phyloP scores from a whole-genome alignment of 2,329 filamentous ascomycete species.

The Hypocreales sp. region DNA sequence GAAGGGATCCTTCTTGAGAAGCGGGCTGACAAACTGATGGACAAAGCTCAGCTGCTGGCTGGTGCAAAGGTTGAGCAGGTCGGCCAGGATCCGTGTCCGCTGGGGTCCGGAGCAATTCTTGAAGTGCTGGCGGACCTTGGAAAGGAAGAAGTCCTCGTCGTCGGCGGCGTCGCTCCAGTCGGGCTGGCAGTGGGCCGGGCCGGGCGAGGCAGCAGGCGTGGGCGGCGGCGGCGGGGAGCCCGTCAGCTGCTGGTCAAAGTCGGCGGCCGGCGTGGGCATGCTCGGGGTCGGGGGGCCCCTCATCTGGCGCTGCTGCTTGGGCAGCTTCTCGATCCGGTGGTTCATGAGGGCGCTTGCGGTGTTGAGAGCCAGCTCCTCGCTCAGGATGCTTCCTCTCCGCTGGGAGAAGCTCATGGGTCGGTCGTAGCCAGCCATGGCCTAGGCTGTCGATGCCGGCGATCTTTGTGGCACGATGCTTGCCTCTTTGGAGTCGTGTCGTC shows the following conservation, averaged over 20 bases:
- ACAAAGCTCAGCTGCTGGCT: conserved; percentile 93
- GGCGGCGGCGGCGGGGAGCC: conserved; percentile 49
- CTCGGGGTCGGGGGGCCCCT: conserved; percentile 50
- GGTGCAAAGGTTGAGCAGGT: conserved; percentile 85
- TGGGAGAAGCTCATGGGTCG: conserved; percentile 45
- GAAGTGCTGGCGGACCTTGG: conserved; percentile 69
- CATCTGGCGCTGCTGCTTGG: conserved; percentile 21
- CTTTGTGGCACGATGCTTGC: conserved; percentile 1
- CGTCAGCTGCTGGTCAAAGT: conserved; percentile 45
- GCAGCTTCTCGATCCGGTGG: conserved; percentile 35
- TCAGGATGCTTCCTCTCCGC: conserved; percentile 40
- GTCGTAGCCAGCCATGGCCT: conserved; percentile 19
- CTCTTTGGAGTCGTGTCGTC: conserved; percentile 1
- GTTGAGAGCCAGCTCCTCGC: conserved; percentile 41
- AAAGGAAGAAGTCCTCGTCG: conserved; percentile 68
- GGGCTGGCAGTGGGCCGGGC: conserved; percentile 42
- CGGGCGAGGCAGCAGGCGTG: conserved; percentile 49
- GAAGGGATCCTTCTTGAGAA: conserved; percentile 93
- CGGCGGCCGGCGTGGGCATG: conserved; percentile 48
- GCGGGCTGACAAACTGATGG: conserved; percentile 84
- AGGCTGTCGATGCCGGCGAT: neutral
- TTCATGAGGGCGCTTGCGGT: conserved; percentile 28
- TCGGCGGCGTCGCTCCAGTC: conserved; percentile 68
- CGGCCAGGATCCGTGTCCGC: conserved; percentile 67
- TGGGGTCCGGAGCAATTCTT: conserved; percentile 60